Percentiles rank a stretch among this genome's conserved stretches.
phyloP scores from a whole-genome alignment of 805 yeast species.

The Komagataella phaffii region DNA sequence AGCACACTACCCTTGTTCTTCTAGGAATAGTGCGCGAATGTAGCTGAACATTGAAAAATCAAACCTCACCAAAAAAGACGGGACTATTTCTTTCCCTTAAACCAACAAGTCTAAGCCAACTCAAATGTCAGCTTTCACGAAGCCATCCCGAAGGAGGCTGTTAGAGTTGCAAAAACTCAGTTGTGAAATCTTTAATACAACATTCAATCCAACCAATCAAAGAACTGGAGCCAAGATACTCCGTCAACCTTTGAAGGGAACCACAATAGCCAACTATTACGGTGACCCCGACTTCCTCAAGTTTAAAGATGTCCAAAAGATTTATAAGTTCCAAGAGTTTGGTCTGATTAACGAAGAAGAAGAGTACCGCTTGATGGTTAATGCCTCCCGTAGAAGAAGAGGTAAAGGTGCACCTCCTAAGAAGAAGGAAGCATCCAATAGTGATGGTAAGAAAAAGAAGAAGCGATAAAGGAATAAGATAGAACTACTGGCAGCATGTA shows the following conservation, averaged over 20 bases:
- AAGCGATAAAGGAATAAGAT: neutral
- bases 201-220: constrained; percentile 48
- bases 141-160: constrained; percentile 32
- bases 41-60: neutral
- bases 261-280: constrained; percentile 54
- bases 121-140: constrained; percentile 4
- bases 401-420: constrained; percentile 84
- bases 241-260: constrained; percentile 58
- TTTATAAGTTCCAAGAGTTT: constrained; percentile 32
- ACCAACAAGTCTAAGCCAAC: neutral
- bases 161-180: constrained; percentile 44
- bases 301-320: constrained; percentile 40
- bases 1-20: neutral
- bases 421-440: constrained; percentile 32
- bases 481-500: neutral
- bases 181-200: constrained; percentile 54
- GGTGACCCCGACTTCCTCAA: constrained; percentile 63
- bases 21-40: neutral
- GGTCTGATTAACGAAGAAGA: constrained; percentile 56
- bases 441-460: constrained; percentile 25
- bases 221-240: constrained; percentile 69
- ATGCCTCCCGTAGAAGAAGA: constrained; percentile 60
- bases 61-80: neutral
- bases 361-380: constrained; percentile 52
- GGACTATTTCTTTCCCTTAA: neutral